Evolutionary conservation across 352 stramenopile genomes (phyloP).

Genomic region (Phytopythium chamaehyphon): DNA sequence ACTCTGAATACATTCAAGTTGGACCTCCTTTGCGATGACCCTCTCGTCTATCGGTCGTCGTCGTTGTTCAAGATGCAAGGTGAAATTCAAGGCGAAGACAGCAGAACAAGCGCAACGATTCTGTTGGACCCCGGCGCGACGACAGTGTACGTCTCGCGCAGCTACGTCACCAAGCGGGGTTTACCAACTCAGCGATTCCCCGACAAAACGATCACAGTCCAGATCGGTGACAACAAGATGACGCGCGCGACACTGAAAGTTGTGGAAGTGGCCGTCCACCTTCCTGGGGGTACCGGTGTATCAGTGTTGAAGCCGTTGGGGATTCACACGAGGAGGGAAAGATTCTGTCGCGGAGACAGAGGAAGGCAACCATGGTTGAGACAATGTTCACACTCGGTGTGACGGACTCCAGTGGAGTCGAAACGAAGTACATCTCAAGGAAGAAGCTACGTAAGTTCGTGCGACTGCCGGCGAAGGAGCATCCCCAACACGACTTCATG

Average conservation of each 20-base stretch:
- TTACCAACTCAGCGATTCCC: constrained; percentile 1
- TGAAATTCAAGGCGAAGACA: neutral
- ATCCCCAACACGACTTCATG: constrained; percentile 11
- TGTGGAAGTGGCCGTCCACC: constrained; percentile 3
- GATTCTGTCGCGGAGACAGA: constrained; percentile 9
- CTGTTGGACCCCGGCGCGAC: constrained; percentile 12
- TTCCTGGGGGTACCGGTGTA: no score
- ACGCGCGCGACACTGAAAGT: constrained; percentile 6
- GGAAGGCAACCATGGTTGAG: constrained; percentile 8
- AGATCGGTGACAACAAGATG: constrained; percentile 14
- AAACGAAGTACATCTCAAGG: constrained; percentile 15
- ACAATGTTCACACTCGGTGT: constrained; percentile 7
- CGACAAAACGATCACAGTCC: constrained; percentile 3
- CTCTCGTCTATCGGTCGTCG: constrained; percentile 11
- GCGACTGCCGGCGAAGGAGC: constrained; percentile 5
- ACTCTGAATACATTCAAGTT: constrained; percentile 12
- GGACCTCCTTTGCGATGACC: constrained; percentile 15
- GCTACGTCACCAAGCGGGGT: constrained; percentile 3
- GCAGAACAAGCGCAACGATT: constrained; percentile 5
- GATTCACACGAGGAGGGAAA: constrained; percentile 6
- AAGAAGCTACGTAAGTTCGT: constrained; percentile 17
- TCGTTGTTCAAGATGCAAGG: constrained; percentile 8
- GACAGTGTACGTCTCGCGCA: neutral
- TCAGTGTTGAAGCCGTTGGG: constrained; percentile 3
- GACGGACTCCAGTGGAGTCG: constrained; percentile 1